phyloP scores from a whole-genome alignment of 352 stramenopile species.

The Achlya hypogyna region DNA sequence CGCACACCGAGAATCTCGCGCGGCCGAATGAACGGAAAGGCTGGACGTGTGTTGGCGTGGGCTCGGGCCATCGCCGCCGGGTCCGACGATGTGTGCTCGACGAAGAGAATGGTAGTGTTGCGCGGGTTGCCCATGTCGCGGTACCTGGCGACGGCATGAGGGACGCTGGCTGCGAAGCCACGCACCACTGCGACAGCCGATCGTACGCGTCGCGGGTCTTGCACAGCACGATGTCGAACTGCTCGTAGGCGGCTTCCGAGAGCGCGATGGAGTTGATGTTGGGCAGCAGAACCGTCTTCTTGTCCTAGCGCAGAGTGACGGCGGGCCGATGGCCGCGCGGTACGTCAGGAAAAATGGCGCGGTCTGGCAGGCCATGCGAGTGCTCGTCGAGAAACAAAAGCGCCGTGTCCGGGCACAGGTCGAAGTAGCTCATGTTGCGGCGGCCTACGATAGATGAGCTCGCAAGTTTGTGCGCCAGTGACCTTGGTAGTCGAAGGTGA shows the following conservation, averaged over 20 bases:
- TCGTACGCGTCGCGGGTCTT: constrained; percentile 41
- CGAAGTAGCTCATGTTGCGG: constrained; percentile 28
- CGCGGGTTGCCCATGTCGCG: constrained; percentile 38
- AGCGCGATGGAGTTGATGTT: constrained; percentile 52
- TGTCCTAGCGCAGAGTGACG: no score
- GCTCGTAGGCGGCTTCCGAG: constrained; percentile 32
- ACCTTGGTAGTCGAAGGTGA: constrained; percentile 33
- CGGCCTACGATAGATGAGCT: not conserved
- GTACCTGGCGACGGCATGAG: constrained; percentile 21
- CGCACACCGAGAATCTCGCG: constrained; percentile 35
- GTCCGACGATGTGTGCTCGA: constrained; percentile 47
- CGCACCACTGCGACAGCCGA: constrained; percentile 37
- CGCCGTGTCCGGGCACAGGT: constrained; percentile 37
- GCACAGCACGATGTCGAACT: constrained; percentile 40
- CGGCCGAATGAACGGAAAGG: not conserved
- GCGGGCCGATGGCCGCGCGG: no score
- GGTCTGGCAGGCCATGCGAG: constrained; percentile 25
- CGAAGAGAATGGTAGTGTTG: constrained; percentile 37
- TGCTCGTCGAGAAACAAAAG: constrained; percentile 55
- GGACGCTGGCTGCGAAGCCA: not conserved
- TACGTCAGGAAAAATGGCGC: constrained; percentile 21
- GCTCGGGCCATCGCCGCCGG: constrained; percentile 29
- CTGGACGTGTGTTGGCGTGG: not conserved
- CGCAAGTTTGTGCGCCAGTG: not conserved
- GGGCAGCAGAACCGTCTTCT: constrained; percentile 23